Evolutionary conservation across 1,139 yeast genomes (phyloP).

Genomic region (Wickerhamomyces sp.): DNA sequence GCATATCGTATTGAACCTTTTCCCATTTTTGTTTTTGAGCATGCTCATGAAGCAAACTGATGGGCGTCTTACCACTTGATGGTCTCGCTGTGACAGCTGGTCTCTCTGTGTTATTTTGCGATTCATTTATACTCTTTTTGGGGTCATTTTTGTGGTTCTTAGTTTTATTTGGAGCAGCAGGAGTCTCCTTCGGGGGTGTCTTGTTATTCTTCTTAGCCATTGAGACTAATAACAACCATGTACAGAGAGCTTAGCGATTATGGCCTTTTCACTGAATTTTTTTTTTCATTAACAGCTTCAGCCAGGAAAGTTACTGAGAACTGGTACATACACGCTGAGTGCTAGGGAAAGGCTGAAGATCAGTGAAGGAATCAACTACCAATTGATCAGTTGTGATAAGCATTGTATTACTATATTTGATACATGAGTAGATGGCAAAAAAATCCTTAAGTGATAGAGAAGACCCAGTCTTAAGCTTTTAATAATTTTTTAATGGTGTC

Average conservation of each 20-base stretch:
- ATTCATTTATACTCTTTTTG: background rate
- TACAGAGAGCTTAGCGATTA: too few relatives aligned
- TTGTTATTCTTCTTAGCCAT: slow-evolving; percentile 15
- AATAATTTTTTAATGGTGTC: slow-evolving; percentile 43
- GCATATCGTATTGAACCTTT: slow-evolving; percentile 74
- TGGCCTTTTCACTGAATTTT: background rate
- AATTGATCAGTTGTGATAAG: background rate
- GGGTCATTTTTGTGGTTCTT: background rate
- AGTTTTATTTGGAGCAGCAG: background rate
- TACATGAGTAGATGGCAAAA: background rate
- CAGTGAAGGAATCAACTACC: background rate
- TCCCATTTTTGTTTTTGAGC: slow-evolving; percentile 92
- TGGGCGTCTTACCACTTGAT: slow-evolving; percentile 89
- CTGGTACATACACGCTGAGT: background rate
- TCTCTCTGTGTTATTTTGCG: slow-evolving; percentile 24
- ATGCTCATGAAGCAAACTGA: slow-evolving; percentile 77
- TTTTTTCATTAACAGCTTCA: too few relatives aligned
- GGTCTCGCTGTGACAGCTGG: slow-evolving; percentile 52
- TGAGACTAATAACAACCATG: too few relatives aligned
- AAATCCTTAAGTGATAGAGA: too few relatives aligned
- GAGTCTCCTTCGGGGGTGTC: slow-evolving; percentile 5
- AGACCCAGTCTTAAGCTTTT: slow-evolving; percentile 8
- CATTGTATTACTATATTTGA: too few relatives aligned
- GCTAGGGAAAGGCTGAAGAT: background rate
- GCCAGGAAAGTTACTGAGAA: too few relatives aligned